Evolutionary conservation across 768 basidiomycete species (phyloP), one percentile per base, ranked within the genome.

Genomic region (Russula virescens): DNA sequence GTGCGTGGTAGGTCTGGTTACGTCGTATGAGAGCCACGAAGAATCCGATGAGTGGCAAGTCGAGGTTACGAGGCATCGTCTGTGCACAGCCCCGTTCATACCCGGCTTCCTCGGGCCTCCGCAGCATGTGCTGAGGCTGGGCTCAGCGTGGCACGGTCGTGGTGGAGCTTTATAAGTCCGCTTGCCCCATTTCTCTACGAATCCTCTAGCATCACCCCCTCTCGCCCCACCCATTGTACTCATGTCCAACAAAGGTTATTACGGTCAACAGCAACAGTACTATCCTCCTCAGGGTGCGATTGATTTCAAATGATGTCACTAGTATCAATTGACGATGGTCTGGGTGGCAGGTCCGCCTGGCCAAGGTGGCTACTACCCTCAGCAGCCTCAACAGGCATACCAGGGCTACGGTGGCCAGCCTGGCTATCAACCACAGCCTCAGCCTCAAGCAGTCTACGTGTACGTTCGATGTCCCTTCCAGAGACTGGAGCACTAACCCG

Each of bases 401-500:
- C 82, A 85, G 60, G 75, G 75, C 49, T 72, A 75, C 45, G 71
- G 73, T 31, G 75, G 76, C 18, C 79, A 77, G 51, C 75, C 71
- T 26, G 72, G 71, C 8, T 81, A 81, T 66, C 79, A 82, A 58
- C 82, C 83, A 19, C 83, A 87, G 65, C 86, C 84, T 19, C 85
- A 84, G 66, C 90, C 91, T 19, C 89, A 92, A 72, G 85, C 87
- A 0, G 85, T 92, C 55, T 88, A 89, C 70, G 87, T 91, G 89
- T 91, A 70, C 66, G 89, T 80, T 42, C 9, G 25, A 34, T 28
- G 38, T 5, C 31, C n/a, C 34, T 38, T 48, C 4, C 3, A 21
- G 9, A 18, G 25, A 31, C 21, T 47, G 6, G 48, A 34, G 43
- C 45, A 45, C 49, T 46, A 58, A 38, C 52, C n/a, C 49, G 26